phyloP scores from a whole-genome alignment of 2,329 filamentous ascomycete genomes.

The Chrysoporthe deuterocubensis region DNA sequence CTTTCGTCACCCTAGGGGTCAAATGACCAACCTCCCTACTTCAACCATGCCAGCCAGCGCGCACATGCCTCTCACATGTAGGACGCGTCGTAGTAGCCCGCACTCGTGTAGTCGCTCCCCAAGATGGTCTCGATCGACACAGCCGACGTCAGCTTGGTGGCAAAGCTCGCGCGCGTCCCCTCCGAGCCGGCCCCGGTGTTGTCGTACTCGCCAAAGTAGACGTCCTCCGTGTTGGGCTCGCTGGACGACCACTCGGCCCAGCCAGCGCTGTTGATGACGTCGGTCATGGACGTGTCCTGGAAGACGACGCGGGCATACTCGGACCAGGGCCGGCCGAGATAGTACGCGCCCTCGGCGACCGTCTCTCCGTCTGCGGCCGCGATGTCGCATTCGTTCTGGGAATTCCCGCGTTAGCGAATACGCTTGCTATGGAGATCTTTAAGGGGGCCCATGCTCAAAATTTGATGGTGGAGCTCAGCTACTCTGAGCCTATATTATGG shows the following conservation, averaged over 20 bases:
- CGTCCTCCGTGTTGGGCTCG: conserved; percentile 53
- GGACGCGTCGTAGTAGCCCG: conserved; percentile 35
- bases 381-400: conserved; percentile 45
- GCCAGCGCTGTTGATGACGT: conserved; percentile 62
- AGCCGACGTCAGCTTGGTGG: conserved; percentile 40
- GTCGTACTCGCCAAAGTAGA: conserved; percentile 61
- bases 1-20: not conserved
- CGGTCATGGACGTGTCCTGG: conserved; percentile 53
- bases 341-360: conserved; percentile 46
- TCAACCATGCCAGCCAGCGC: not conserved
- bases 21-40: not conserved
- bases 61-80: conserved; percentile 32
- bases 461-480: no score
- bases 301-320: conserved; percentile 52
- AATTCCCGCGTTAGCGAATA: not conserved
- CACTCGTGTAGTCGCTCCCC: conserved; percentile 34
- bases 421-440: not conserved
- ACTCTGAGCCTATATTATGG: no score
- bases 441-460: no score
- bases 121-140: conserved; percentile 40
- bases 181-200: conserved; percentile 62
- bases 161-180: conserved; percentile 54
- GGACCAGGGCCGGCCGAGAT: conserved; percentile 54
- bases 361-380: conserved; percentile 43
- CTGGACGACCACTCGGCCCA: conserved; percentile 60